phyloP scores from a whole-genome alignment of 768 basidiomycete species.

The Rhodotorula toruloides region DNA sequence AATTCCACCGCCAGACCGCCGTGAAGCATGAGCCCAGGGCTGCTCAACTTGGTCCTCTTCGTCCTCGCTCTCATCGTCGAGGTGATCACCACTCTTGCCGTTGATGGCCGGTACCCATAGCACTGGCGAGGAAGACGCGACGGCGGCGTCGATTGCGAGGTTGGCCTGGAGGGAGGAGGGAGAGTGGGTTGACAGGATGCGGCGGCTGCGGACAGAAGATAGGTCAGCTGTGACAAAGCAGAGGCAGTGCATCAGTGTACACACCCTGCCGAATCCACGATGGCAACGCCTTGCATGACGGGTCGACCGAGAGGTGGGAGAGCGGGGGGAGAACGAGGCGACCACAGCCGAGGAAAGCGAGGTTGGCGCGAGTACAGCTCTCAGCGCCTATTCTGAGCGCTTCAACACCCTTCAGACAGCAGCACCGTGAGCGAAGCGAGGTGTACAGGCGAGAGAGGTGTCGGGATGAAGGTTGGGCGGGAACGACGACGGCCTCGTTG shows the following conservation, averaged over 20 bases:
- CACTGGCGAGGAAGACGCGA: background rate
- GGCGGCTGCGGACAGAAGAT: conserved; percentile 5
- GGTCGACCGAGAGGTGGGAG: no score
- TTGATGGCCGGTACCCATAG: conserved; percentile 7
- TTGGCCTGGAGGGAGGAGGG: conserved; percentile 7
- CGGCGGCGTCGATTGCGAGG: conserved; percentile 31
- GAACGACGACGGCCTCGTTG: background rate
- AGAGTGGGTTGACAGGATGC: conserved; percentile 34
- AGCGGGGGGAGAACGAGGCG: no score
- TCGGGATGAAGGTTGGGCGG: no score
- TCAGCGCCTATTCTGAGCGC: no score
- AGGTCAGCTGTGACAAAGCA: background rate
- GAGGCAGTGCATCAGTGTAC: background rate
- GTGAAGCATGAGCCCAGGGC: background rate
- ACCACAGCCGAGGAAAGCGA: no score
- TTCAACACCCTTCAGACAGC: no score
- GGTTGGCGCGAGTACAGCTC: no score
- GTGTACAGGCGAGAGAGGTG: no score
- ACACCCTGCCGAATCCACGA: conserved; percentile 7
- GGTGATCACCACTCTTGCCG: background rate
- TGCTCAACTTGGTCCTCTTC: background rate
- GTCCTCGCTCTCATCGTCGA: background rate
- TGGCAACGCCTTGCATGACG: conserved; percentile 21
- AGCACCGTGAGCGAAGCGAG: no score
- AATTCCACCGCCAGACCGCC: background rate